These are phyloP conservation scores for Aspergillus sp. DNA, from an alignment of 2,329 filamentous ascomycete species.

Conservation along the genomic window DNA sequence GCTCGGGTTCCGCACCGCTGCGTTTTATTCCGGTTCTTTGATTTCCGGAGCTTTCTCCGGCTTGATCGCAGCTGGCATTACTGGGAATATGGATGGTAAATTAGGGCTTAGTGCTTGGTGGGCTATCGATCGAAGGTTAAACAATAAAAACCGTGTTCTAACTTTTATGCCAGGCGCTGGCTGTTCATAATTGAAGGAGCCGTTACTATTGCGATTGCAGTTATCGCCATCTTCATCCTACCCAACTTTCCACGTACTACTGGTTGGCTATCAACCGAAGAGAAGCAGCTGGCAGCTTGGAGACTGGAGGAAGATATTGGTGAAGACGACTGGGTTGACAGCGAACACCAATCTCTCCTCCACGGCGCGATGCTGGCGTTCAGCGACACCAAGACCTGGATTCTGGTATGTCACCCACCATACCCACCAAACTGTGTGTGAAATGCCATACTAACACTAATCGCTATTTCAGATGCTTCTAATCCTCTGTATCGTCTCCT, in stretches of 20 bases:
- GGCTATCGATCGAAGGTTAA: constrained; percentile 11
- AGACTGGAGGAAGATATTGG: constrained; percentile 65
- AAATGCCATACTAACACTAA: too few species aligned
- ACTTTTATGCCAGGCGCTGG: too few species aligned
- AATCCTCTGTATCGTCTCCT: constrained; percentile 58
- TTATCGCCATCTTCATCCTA: constrained; percentile 59
- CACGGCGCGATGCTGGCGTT: constrained; percentile 59
- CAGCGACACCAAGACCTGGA: constrained; percentile 26
- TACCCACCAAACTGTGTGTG: too few species aligned
- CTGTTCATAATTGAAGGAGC: constrained; percentile 43
- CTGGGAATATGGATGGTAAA: constrained; percentile 60
- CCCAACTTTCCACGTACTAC: constrained; percentile 67
- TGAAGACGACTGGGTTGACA: constrained; percentile 62
- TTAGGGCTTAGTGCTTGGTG: constrained; percentile 60
- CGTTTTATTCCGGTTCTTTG: too few species aligned
- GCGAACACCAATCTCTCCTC: constrained; percentile 51
- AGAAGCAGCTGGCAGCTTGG: constrained; percentile 59
- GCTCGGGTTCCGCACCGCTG: too few species aligned
- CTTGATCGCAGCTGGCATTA: constrained; percentile 64
- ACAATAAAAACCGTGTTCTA: too few species aligned
- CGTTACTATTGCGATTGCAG: constrained; percentile 62
- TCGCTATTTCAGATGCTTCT: too few species aligned
- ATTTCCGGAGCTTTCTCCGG: constrained; percentile 47
- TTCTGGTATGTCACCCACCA: too few species aligned
- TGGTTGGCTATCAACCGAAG: constrained; percentile 40